Evolutionary conservation across 208 protist species (phyloP), one percentile per base, ranked within the genome.

Genomic region (Acanthamoeba healyi): DNA sequence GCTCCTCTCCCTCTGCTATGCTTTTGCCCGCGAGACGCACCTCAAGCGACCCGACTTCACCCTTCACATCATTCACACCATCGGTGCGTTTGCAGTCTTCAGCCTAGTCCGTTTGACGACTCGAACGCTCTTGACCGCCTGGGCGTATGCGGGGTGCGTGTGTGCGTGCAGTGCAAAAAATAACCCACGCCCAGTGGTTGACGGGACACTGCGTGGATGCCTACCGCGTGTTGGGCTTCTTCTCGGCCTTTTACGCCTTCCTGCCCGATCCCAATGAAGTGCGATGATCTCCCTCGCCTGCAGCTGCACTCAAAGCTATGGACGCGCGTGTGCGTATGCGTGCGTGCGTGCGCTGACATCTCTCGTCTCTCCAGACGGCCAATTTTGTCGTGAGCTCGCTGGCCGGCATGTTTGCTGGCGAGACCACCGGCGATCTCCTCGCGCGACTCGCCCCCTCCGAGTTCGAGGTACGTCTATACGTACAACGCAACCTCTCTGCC

Each of bases 1-100:
- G 29, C 51, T 90, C 42, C 82, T 90, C 29, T 38, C 82, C 46
- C 82, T 90, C 38, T 90, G 82, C 51, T 90, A 90, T n/a, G 49
- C 40, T 22, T 67, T 40, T 36, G 82, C 82, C 5, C 40, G 49
- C 9, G 82, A 90, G 32, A 38, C 26, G 19, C 29, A 40, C 56
- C n/a, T 44, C 49, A 90, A 32, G 17, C 49, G 38, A n/a, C 82
- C 82, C 15, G 82, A 65, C 26, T 90, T 90, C 82, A 65, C 82
- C 26, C 40, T 54, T 29, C 74, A 84, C 26, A 26, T 84, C 74
- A 84, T 54, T 17, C 26, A 54, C 74, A 84, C 74, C 19, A 84
- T 84, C 14, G 74, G 74, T 54, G 29, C 19, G 7, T 5, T 29
- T 56, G 15, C 74, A n/a, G n/a, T n/a, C n/a, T n/a, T n/a, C n/a